A percentile compares a stretch with the other conserved stretches of the same genome.
Conservation (phyloP, 176 grass and related monocot genomes). For the Avena sativa region DNA sequence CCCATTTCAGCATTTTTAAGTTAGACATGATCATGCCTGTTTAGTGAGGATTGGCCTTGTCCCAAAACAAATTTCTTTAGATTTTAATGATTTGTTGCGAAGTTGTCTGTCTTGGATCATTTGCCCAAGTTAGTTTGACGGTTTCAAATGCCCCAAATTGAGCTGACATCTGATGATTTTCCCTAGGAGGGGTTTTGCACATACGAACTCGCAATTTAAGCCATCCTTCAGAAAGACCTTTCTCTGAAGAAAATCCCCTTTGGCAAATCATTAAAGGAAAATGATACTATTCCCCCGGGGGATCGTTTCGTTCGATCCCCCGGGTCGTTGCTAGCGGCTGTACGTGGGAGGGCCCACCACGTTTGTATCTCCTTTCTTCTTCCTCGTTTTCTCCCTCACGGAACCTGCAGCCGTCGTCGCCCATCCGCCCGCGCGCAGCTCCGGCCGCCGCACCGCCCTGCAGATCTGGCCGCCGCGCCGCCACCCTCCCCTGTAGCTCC, state of each 20-base stretch:
- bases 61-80: not conserved
- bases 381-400: too few relatives aligned
- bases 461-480: too few relatives aligned
- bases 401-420: too few relatives aligned
- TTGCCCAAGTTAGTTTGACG: not conserved
- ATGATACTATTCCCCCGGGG: too few relatives aligned
- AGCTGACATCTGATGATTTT: not conserved
- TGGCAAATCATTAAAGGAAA: not conserved
- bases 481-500: too few relatives aligned
- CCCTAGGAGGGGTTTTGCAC: not conserved
- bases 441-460: too few relatives aligned
- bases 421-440: too few relatives aligned
- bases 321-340: too few relatives aligned
- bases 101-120: not conserved
- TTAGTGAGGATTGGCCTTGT: slow-evolving; percentile 12
- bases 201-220: not conserved
- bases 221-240: not conserved
- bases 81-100: not conserved
- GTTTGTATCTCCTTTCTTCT: too few relatives aligned
- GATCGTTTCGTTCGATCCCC: too few relatives aligned
- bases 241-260: not conserved
- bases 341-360: too few relatives aligned
- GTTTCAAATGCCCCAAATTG: not conserved
- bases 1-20: not conserved
- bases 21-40: not conserved